These are phyloP conservation scores for Jaltomata sinuosa DNA, from an alignment of 257 asterid species.

Conservation along the genomic window DNA sequence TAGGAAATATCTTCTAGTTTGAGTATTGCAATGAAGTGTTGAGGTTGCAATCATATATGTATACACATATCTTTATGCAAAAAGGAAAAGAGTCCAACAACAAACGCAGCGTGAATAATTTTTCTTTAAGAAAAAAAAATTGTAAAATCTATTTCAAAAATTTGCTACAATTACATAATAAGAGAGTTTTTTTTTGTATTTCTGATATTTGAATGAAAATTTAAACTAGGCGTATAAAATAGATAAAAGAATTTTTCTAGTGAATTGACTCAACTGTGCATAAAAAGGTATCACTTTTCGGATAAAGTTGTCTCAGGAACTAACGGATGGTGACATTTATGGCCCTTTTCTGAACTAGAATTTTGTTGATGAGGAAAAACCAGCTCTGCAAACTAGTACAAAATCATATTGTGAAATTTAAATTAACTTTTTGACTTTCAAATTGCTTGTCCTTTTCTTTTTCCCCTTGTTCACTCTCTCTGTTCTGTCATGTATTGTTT, in stretches of 20 bases:
- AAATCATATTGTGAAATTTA: background rate
- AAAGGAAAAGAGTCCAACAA: background rate
- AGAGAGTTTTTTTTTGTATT: background rate
- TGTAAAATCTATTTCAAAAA: background rate
- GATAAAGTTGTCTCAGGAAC: background rate
- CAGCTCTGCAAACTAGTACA: conserved; percentile 47
- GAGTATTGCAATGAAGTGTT: background rate
- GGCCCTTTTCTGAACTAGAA: background rate
- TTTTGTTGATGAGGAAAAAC: conserved; percentile 69
- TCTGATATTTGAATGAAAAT: background rate
- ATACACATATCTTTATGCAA: too few species aligned
- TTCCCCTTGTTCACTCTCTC: background rate
- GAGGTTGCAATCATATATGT: background rate
- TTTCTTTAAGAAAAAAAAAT: too few species aligned
- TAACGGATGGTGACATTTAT: background rate
- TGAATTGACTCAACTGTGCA: background rate
- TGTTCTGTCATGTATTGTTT: background rate
- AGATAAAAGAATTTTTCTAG: background rate
- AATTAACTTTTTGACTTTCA: too few species aligned
- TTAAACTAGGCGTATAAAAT: background rate
- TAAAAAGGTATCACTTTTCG: background rate
- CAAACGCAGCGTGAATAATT: background rate
- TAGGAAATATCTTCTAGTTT: too few species aligned
- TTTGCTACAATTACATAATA: background rate
- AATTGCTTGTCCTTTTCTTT: background rate